Evolutionary conservation across 352 stramenopile genomes (phyloP).

Genomic region (Globisporangium camurandrum): DNA sequence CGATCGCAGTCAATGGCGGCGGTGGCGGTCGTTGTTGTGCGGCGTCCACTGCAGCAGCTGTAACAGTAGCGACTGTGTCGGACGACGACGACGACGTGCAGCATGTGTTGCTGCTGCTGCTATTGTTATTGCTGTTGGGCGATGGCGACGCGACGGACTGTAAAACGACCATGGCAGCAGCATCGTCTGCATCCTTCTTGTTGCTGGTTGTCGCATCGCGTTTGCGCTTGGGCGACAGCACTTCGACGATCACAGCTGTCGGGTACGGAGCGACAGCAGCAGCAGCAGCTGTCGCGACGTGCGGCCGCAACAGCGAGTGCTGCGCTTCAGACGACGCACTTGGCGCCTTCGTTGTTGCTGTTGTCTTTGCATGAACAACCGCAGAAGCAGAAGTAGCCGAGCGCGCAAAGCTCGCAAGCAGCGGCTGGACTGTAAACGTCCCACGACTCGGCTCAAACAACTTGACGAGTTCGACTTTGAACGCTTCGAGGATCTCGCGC

Average conservation of each 20-base stretch:
- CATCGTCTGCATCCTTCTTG: background rate
- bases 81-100: background rate
- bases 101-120: background rate
- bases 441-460: conserved; percentile 56
- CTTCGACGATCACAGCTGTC: background rate
- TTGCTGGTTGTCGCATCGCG: background rate
- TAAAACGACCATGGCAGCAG: too few species aligned
- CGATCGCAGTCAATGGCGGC: background rate
- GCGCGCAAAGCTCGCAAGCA: conserved; percentile 37
- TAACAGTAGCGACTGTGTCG: too few species aligned
- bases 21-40: too few species aligned
- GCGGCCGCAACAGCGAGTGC: background rate
- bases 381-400: background rate
- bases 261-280: background rate
- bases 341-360: background rate
- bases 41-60: background rate
- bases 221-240: conserved; percentile 2
- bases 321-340: background rate
- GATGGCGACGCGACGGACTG: too few species aligned
- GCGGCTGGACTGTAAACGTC: conserved; percentile 51
- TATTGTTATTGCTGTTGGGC: background rate
- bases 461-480: conserved; percentile 47
- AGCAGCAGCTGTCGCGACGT: background rate
- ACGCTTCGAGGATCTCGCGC: conserved; percentile 43
- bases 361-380: background rate